Base-by-base conservation (phyloP, 179 eudicot species). In the Silene coronaria region DNA sequence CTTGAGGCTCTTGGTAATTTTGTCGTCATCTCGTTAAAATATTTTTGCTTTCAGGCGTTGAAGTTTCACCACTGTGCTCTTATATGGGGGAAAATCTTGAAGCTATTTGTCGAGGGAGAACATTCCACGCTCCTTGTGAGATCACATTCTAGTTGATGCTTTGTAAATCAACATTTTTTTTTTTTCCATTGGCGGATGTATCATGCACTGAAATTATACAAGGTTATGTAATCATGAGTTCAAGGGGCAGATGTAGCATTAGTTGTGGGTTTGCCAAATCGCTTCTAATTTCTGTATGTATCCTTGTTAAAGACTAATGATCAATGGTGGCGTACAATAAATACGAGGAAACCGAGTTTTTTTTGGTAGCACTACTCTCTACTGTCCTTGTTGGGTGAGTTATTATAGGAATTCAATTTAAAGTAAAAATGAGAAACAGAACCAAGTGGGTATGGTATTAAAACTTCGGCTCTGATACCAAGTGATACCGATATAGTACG, bases 61-160 rank as follows among this genome's bases (percentile, higher is more conserved):
- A 95, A 83, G 99, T 95, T 76, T 95, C 99, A 27, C 99, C 99
- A 16, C 85, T 91, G 51, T 89, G 94, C 85, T 95, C 99, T 17
- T 95, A 92, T 76, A 84, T 89, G 71, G 97, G 99, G 68, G 99
- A 95, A 74, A 89, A 92, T 82, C 92, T 92, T 4, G 99, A 95
- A 85, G 87, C 92, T 72, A 87, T 91, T 72, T 95, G 99, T 73
- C 96, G 99, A 24, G 97, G 97, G 67, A 92, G 99, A 87, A 90
- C 96, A 75, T 92, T 95, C 76, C 97, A 95, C 36, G 99, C 99
- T 17, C 99, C 99, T 57, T 95, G 99, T 81, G 99, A 95, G 81
- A 91, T 95, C 63, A 77, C 95, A 26, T 88, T 80, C 85, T 92
- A 84, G 80, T 30, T 83, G 71, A 10, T 66, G 67, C 21, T 30